Percentiles rank a stretch among this genome's conserved stretches.
These are phyloP conservation scores for Parathielavia hyrcaniae DNA, from an alignment of 495 filamentous ascomycete genomes.

Conservation along the genomic window DNA sequence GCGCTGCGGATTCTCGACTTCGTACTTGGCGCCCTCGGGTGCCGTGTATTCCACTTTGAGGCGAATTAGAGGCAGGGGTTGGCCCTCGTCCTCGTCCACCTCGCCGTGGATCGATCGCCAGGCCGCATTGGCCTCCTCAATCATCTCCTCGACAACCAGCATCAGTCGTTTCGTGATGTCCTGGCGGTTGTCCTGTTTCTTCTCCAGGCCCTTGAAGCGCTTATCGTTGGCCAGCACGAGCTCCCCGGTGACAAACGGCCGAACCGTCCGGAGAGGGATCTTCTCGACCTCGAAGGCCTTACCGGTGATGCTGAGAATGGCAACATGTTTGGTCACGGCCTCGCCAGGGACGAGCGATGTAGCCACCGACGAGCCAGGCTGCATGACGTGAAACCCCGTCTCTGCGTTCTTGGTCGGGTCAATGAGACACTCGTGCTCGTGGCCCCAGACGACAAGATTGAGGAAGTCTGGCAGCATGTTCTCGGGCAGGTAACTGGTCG, in stretches of 20 bases:
- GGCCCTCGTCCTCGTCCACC: slow-evolving; percentile 53
- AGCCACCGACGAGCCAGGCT: slow-evolving; percentile 92
- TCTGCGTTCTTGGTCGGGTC: slow-evolving; percentile 75
- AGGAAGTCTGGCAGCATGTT: slow-evolving; percentile 89
- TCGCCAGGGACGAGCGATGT: slow-evolving; percentile 89
- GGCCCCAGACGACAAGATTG: slow-evolving; percentile 91
- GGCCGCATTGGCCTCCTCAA: slow-evolving; percentile 71
- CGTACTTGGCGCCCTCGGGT: slow-evolving; percentile 77
- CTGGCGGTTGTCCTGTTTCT: slow-evolving; percentile 72
- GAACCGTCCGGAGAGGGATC: slow-evolving; percentile 77
- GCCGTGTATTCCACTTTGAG: slow-evolving; percentile 87
- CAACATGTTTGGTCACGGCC: slow-evolving; percentile 84
- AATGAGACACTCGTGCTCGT: slow-evolving; percentile 95
- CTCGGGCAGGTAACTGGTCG: slow-evolving; percentile 87
- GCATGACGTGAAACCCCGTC: slow-evolving; percentile 90
- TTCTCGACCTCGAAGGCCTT: slow-evolving; percentile 75
- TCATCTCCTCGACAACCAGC: slow-evolving; percentile 72
- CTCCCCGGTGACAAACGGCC: slow-evolving; percentile 84
- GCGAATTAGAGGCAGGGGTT: slow-evolving; percentile 76
- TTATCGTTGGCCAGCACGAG: slow-evolving; percentile 70
- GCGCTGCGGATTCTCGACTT: slow-evolving; percentile 91
- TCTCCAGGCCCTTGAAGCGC: slow-evolving; percentile 67
- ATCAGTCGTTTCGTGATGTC: slow-evolving; percentile 72
- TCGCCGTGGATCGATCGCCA: slow-evolving; percentile 69
- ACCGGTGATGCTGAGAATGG: slow-evolving; percentile 76